phyloP scores from a whole-genome alignment of 192 early-diverging fungal genomes.

The Coemansia javaensis region DNA sequence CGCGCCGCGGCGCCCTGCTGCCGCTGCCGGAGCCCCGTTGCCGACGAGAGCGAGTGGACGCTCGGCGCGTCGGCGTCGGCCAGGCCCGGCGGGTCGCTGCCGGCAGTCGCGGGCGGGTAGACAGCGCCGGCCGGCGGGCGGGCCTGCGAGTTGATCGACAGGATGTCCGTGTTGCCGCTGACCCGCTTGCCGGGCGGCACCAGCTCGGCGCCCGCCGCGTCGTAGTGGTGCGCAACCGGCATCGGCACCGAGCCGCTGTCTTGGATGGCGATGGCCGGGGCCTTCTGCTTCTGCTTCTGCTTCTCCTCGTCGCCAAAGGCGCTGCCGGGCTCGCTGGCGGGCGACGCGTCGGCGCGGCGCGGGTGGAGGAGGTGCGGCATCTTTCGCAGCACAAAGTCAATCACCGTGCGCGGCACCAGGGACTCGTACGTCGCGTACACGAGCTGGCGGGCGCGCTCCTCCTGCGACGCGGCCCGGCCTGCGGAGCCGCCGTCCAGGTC shows the following conservation, averaged over 20 bases:
- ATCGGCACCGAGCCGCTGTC: conserved; percentile 10
- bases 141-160: conserved; percentile 24
- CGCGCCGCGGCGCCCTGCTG: neutral
- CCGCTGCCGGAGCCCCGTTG: conserved; percentile 36
- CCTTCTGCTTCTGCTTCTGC: no score
- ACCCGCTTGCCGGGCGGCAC: conserved; percentile 1
- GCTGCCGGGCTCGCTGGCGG: neutral
- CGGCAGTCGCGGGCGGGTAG: neutral
- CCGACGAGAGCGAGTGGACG: conserved; percentile 35
- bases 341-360: neutral
- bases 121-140: no score
- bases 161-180: conserved; percentile 28
- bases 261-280: neutral
- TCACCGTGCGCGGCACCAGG: conserved; percentile 26
- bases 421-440: conserved; percentile 40
- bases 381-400: conserved; percentile 38
- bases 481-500: conserved; percentile 9
- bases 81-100: neutral
- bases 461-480: conserved; percentile 9
- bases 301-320: conserved; percentile 3
- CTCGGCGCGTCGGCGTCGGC: conserved; percentile 6
- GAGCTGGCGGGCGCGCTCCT: conserved; percentile 15
- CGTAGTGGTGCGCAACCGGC: conserved; percentile 36
- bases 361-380: conserved; percentile 30
- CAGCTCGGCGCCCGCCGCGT: neutral